Base-by-base conservation (phyloP, 2,329 filamentous ascomycete genomes). In the Paracamarosporium sp. region DNA sequence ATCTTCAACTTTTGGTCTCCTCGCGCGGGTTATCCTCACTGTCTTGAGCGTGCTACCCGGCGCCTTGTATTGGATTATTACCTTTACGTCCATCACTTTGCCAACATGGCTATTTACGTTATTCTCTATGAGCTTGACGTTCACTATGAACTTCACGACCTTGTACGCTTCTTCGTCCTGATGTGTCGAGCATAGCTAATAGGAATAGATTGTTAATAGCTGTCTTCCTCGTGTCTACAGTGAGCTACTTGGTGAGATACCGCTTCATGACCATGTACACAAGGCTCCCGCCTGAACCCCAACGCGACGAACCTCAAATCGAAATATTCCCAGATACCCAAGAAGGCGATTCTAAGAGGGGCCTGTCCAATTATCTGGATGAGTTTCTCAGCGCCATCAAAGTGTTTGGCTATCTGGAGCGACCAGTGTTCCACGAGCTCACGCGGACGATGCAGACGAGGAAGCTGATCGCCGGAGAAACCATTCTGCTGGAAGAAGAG, bases 321-420 rank as follows among this genome's bases (percentile, higher is more conserved):
- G 96, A 98, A 70, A 83, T 99, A 12, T 98, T 98, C 72, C 93
- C 95, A 4, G 94, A 98, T 70, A 89, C 90, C 3, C 92, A 96
- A 69, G 94, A 97, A 65, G 90, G 90, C 48, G 93, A 93, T 61
- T 88, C 88, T 28, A 99, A 99, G 76, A 89, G 93, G 0, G 95
- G 94, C 0, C 82, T 99, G 43, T 88, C 92, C n/a, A 99, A 93
- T 74, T 99, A 99, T 68, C 83, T 99, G 25, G 95, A 99, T 77
- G 96, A 99, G 76, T 99, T 99, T 68, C 82, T 99, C 22, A 98
- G 93, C 73, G 95, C 96, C 28, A 99, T 99, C 81, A 99, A 98
- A 78, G 95, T 99, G 56, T 99, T 99, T 78, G 95, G 95, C 8
- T 99, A 98, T 72, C 82, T 99, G 41, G 95, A 99, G 75, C 88